A percentile compares a stretch with the other conserved stretches of the same genome.
These are phyloP conservation scores for Biscogniauxia mediterranea DNA, from an alignment of 2,329 filamentous ascomycete genomes.

Conservation along the genomic window DNA sequence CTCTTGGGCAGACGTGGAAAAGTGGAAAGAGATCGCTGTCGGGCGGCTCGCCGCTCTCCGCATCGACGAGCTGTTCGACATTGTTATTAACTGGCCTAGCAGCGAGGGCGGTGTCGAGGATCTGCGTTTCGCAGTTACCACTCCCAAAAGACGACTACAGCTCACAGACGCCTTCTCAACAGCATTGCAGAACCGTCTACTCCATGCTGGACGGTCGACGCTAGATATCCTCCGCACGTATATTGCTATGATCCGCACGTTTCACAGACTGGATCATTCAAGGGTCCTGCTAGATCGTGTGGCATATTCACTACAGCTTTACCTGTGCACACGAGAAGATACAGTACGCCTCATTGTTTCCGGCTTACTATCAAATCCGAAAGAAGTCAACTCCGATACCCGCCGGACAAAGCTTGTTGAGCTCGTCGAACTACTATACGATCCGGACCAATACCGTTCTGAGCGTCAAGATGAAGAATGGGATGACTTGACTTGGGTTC, in stretches of 20 bases:
- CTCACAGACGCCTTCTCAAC: slow-evolving; percentile 68
- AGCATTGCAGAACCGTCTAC: slow-evolving; percentile 62
- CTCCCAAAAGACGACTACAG: slow-evolving; percentile 64
- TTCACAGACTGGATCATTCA: slow-evolving; percentile 72
- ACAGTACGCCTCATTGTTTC: slow-evolving; percentile 75
- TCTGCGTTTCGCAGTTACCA: slow-evolving; percentile 67
- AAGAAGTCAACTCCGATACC: slow-evolving; percentile 41
- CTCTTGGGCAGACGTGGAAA: slow-evolving; percentile 57
- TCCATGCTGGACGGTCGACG: slow-evolving; percentile 75
- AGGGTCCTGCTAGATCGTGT: slow-evolving; percentile 76
- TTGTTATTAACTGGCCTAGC: slow-evolving; percentile 71
- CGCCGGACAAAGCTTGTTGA: slow-evolving; percentile 58
- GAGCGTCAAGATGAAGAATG: slow-evolving; percentile 64
- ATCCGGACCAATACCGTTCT: slow-evolving; percentile 54
- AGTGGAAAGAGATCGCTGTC: slow-evolving; percentile 70
- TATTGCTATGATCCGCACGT: slow-evolving; percentile 75
- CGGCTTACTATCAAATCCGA: slow-evolving; percentile 64
- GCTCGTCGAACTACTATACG: slow-evolving; percentile 64
- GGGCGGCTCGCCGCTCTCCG: slow-evolving; percentile 66
- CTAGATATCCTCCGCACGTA: slow-evolving; percentile 74
- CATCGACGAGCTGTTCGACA: slow-evolving; percentile 73
- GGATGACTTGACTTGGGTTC: slow-evolving; percentile 90
- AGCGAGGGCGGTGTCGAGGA: slow-evolving; percentile 73
- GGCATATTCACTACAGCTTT: slow-evolving; percentile 70
- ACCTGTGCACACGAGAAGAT: slow-evolving; percentile 73